Evolutionary conservation across 2,329 filamentous ascomycete genomes (phyloP), one percentile per base, ranked within the genome.

Genomic region (Diaporthe velutina): DNA sequence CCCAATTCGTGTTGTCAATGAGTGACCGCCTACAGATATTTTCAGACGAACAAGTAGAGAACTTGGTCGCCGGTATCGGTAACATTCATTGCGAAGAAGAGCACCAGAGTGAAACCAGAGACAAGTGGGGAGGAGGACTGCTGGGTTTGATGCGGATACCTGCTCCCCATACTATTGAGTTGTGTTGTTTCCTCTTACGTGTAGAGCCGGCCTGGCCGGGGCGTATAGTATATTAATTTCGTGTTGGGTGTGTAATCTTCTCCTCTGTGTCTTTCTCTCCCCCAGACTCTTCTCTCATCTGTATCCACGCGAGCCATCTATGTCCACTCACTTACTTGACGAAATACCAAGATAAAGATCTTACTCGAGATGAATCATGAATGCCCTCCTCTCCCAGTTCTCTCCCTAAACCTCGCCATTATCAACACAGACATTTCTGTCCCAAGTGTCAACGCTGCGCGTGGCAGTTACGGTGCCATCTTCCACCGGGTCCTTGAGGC

Each of bases 61-160:
- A 57, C 19, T 35, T 35, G 19, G 28, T 57, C 54, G 54, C 54
- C 54, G 54, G 54, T 57, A 57, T 57, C 54, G 54, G 54, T 57
- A 35, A 35, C 19, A 35, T 57, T 35, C 30, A 13, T 57, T 57
- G 54, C 30, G 30, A 57, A 57, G 54, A 57, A 38, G 19, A 35
- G 17, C 54, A 57, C 54, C 54, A n/a, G 22, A 13, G 30, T 35
- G 54, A 57, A 57, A 57, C 19, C 54, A 57, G 54, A 0, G 30
- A 35, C 30, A 57, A 57, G 54, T 57, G 54, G 54, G 19, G 54
- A 35, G 30, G 54, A 35, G 17, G 54, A 35, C 54, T n/a, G 30
- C 30, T 57, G 30, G 54, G 19, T 13, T 57, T 57, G 54, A 22
- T 57, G 19, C 54, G 30, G 54, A 57, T 57, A 57, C 54, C 54